Conservation (phyloP, 176 grass and related monocot species). For the Musa schizocarpa region DNA sequence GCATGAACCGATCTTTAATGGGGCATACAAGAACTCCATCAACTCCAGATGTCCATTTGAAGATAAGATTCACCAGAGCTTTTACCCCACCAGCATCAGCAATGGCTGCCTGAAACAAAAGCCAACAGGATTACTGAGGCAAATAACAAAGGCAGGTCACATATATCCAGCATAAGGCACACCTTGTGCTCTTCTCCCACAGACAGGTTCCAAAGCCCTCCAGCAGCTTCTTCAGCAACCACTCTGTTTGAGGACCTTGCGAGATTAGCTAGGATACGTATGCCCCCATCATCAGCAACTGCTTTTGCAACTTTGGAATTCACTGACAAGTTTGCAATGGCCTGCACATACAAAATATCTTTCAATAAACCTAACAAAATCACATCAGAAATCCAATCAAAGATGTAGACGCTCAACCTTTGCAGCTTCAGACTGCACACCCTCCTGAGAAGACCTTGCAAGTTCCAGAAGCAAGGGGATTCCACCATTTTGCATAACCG, state of each 20-base stretch:
- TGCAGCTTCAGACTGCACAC: slow-evolving; percentile 82
- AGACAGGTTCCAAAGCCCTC: slow-evolving; percentile 98
- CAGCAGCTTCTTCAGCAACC: slow-evolving; percentile 98
- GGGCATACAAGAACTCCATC: slow-evolving; percentile 83
- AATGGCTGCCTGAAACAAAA: slow-evolving; percentile 56
- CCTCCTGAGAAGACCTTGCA: slow-evolving; percentile 80
- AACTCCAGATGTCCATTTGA: slow-evolving; percentile 69
- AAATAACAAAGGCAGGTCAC: not conserved
- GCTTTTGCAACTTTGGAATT: slow-evolving; percentile 87
- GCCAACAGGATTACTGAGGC: not conserved
- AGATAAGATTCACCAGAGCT: slow-evolving; percentile 91
- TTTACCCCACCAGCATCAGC: slow-evolving; percentile 74
- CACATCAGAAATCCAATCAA: not conserved
- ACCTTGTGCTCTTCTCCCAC: slow-evolving; percentile 99
- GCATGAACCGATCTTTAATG: no score
- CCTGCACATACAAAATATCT: slow-evolving; percentile 28
- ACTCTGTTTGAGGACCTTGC: slow-evolving; percentile 75
- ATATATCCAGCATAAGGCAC: slow-evolving; percentile 6
- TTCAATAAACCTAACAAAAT: not conserved
- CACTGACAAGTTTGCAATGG: slow-evolving; percentile 94
- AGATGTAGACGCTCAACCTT: slow-evolving; percentile 42
- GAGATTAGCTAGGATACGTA: slow-evolving; percentile 67
- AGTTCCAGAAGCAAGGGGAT: slow-evolving; percentile 75
- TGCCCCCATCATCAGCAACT: slow-evolving; percentile 91
- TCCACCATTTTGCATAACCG: slow-evolving; percentile 79